A percentile compares a stretch with the other conserved stretches of the same genome.
These are phyloP conservation scores for Solanum chilense DNA, from an alignment of 257 asterid species.

Conservation along the genomic window DNA sequence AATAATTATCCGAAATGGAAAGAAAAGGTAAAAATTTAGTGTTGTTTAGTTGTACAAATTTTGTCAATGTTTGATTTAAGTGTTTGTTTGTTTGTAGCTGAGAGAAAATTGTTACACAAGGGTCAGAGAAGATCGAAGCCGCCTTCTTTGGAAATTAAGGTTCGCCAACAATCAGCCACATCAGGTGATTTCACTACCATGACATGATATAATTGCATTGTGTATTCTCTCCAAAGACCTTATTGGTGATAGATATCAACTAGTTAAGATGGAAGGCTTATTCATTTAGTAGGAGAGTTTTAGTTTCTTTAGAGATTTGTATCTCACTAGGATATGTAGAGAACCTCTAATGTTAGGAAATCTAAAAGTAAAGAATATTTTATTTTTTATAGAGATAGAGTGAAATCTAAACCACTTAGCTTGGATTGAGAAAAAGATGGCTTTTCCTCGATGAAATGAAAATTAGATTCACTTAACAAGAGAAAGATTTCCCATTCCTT, in stretches of 20 bases:
- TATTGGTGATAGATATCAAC: not conserved
- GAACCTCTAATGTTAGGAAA: not conserved
- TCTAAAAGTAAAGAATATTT: not conserved
- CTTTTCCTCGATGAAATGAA: not conserved
- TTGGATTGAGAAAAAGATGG: not conserved
- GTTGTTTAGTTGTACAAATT: not conserved
- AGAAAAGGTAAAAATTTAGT: constrained; percentile 37
- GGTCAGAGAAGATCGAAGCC: constrained; percentile 65
- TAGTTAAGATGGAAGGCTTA: not conserved
- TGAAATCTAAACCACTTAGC: not conserved
- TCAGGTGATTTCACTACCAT: not conserved
- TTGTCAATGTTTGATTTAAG: not conserved
- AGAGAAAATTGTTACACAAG: constrained; percentile 83
- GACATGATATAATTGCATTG: not conserved
- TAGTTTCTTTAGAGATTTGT: not conserved
- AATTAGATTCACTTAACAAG: not conserved
- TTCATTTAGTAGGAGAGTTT: not conserved
- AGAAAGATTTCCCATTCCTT: not conserved
- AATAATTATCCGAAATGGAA: constrained; percentile 66
- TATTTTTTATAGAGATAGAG: not conserved
- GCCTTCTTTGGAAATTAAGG: constrained; percentile 79
- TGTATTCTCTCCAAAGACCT: not conserved
- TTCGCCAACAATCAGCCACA: constrained; percentile 24
- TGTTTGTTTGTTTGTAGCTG: constrained; percentile 30
- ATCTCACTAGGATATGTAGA: not conserved